Conservation (phyloP, 2,329 filamentous ascomycete species). For the Fusarium xyrophilum region DNA sequence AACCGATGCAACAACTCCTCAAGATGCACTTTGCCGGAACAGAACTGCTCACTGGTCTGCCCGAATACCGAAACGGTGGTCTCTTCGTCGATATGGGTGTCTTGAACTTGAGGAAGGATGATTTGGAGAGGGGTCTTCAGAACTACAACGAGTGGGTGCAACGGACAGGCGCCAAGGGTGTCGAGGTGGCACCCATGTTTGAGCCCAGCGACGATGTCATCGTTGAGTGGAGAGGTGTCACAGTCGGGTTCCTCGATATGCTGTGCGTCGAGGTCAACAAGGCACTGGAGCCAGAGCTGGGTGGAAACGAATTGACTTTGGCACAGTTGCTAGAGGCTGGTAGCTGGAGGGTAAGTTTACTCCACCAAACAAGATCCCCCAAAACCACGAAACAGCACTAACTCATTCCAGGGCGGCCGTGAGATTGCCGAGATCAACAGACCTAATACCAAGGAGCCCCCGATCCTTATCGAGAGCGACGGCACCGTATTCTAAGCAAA, state of each 20-base stretch:
- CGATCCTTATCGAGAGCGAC: conserved; percentile 95
- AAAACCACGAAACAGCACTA: conserved; percentile 6
- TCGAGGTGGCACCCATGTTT: conserved; percentile 65
- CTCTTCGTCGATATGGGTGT: conserved; percentile 86
- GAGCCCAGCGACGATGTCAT: conserved; percentile 66
- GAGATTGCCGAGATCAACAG: conserved; percentile 95
- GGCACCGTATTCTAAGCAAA: conserved; percentile 84
- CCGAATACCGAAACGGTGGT: conserved; percentile 92
- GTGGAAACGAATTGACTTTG: conserved; percentile 75
- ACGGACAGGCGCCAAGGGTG: conserved; percentile 69
- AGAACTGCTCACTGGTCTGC: conserved; percentile 84
- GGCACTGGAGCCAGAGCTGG: conserved; percentile 60
- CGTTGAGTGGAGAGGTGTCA: conserved; percentile 71
- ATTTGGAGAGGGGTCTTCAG: conserved; percentile 73
- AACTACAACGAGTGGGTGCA: conserved; percentile 70
- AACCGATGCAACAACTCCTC: conserved; percentile 83
- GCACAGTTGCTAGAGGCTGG: conserved; percentile 94
- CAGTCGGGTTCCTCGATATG: conserved; percentile 65
- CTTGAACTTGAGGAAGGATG: conserved; percentile 74
- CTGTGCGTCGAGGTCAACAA: conserved; percentile 53
- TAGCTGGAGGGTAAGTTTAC: conserved; percentile 87
- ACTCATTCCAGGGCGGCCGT: conserved; percentile 73
- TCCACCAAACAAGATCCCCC: background rate
- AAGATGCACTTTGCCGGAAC: conserved; percentile 81
- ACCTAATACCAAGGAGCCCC: conserved; percentile 94